phyloP scores from a whole-genome alignment of 2,329 filamentous ascomycete species.

The Neonectria neomacrospora region DNA sequence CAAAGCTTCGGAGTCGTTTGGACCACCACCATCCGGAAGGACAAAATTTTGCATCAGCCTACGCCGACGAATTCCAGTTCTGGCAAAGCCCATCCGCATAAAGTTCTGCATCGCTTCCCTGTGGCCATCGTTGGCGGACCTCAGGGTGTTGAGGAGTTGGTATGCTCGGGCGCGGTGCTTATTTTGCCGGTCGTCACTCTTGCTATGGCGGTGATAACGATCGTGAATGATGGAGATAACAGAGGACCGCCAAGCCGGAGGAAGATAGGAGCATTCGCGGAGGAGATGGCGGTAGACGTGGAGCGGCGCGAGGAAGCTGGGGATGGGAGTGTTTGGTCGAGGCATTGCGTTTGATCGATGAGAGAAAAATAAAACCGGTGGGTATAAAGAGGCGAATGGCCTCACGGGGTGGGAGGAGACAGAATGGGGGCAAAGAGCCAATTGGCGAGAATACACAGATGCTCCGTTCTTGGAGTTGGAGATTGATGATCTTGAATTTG shows the following conservation, averaged over 20 bases:
- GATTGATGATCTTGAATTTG: not conserved
- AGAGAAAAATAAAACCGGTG: not conserved
- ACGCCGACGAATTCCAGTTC: conserved; percentile 62
- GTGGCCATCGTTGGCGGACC: conserved; percentile 65
- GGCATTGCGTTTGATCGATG: conserved; percentile 41
- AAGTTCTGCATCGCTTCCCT: conserved; percentile 58
- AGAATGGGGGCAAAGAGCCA: not conserved
- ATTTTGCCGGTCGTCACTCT: conserved; percentile 43
- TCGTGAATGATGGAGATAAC: conserved; percentile 56
- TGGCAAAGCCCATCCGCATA: conserved; percentile 62
- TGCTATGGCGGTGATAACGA: conserved; percentile 58
- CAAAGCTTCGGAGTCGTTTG: conserved; percentile 55
- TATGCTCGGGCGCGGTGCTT: conserved; percentile 55
- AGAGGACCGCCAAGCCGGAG: conserved; percentile 59
- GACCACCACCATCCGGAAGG: conserved; percentile 44
- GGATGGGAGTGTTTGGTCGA: conserved; percentile 41
- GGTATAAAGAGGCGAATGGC: conserved; percentile 22
- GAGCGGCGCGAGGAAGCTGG: conserved; percentile 41
- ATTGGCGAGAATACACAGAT: not conserved
- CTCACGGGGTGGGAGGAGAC: not conserved
- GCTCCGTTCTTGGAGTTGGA: not conserved
- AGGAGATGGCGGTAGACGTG: conserved; percentile 68
- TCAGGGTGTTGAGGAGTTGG: conserved; percentile 58
- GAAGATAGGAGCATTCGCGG: conserved; percentile 70
- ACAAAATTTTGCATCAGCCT: conserved; percentile 57